Percentiles rank a stretch among this genome's conserved stretches.
Conservation (phyloP, 768 basidiomycete species). For the Suillus alpinus region DNA sequence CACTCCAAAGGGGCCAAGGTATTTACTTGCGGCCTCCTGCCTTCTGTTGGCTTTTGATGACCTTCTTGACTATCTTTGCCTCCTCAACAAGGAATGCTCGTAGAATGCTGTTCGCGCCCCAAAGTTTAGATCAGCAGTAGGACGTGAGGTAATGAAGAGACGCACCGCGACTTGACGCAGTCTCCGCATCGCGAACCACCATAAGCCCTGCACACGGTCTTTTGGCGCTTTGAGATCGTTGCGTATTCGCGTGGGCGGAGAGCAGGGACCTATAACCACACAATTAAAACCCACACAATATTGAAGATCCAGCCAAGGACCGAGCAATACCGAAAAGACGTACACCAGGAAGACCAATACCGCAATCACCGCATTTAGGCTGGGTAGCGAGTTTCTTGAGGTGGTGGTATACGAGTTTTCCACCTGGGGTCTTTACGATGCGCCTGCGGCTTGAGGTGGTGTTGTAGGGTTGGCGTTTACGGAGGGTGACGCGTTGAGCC, state of each 20-base stretch:
- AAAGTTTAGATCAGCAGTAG: not conserved
- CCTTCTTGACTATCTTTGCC: slow-evolving; percentile 99
- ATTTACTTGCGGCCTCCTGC: slow-evolving; percentile 24
- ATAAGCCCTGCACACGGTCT: slow-evolving; percentile 94
- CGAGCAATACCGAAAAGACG: slow-evolving; percentile 29
- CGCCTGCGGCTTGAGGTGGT: slow-evolving; percentile 94
- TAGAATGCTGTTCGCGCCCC: slow-evolving; percentile 63
- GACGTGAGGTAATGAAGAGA: slow-evolving; percentile 11
- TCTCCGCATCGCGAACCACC: slow-evolving; percentile 96
- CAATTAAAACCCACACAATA: not conserved
- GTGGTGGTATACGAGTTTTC: slow-evolving; percentile 97
- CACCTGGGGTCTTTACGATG: slow-evolving; percentile 97
- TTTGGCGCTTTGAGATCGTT: slow-evolving; percentile 93
- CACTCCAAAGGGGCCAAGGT: not conserved
- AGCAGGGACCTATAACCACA: slow-evolving; percentile 71
- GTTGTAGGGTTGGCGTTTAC: slow-evolving; percentile 98
- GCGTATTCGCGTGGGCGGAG: slow-evolving; percentile 96
- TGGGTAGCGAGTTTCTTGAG: slow-evolving; percentile 89
- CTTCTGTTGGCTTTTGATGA: slow-evolving; percentile 87
- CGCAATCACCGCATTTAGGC: slow-evolving; percentile 99
- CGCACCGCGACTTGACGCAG: slow-evolving; percentile 93
- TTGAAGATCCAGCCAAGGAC: slow-evolving; percentile 4
- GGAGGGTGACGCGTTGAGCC: slow-evolving; percentile 99
- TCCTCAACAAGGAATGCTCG: slow-evolving; percentile 99
- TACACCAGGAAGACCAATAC: slow-evolving; percentile 90